Conservation (phyloP, 345 rosid species). For the Triadica sebifera region DNA sequence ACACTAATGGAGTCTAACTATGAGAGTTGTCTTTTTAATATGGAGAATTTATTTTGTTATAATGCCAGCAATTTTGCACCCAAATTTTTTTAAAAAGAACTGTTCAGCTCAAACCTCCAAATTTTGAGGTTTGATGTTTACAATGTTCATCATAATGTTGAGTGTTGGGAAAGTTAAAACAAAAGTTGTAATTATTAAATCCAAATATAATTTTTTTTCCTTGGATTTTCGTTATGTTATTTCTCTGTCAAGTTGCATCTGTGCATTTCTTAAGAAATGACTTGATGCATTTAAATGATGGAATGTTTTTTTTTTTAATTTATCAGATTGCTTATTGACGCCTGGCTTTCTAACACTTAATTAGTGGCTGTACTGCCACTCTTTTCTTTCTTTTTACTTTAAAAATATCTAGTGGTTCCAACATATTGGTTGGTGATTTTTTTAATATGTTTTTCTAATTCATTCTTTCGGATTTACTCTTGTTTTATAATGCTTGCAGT, state of each 20-base stretch:
- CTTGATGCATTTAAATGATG: background rate
- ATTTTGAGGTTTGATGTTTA: background rate
- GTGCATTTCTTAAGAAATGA: background rate
- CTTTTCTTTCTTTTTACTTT: background rate
- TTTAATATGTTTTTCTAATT: background rate
- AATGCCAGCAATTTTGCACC: background rate
- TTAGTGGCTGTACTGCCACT: background rate
- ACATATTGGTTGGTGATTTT: background rate
- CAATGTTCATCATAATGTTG: background rate
- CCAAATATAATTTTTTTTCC: constrained; percentile 27
- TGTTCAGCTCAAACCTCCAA: background rate
- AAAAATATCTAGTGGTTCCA: background rate
- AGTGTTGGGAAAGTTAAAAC: background rate
- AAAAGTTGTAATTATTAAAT: background rate
- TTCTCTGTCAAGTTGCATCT: background rate
- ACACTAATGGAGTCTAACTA: background rate
- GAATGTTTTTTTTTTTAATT: background rate
- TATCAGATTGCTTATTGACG: background rate
- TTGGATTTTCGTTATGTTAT: background rate
- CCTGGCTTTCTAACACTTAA: constrained; percentile 5
- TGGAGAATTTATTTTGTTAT: background rate
- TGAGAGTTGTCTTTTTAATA: background rate
- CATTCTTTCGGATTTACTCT: background rate
- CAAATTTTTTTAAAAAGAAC: background rate
- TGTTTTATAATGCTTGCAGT: constrained; percentile 55